Evolutionary conservation across 169 alveolate genomes (phyloP).

Genomic region (Cryptosporidium canis): DNA sequence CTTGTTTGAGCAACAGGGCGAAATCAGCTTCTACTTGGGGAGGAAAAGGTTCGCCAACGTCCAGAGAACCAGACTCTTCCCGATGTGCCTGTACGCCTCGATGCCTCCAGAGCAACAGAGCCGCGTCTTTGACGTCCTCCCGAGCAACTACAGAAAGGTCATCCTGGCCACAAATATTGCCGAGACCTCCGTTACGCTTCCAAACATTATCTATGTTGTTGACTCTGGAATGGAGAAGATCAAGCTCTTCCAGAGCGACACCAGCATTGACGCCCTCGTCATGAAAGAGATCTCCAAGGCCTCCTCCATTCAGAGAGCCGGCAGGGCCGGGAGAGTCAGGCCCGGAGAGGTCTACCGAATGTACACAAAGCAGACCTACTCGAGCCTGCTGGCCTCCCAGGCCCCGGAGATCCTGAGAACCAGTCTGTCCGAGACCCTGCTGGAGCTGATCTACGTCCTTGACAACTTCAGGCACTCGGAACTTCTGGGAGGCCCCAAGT

Average conservation of each 20-base stretch:
- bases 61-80: slow-evolving; percentile 66
- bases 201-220: slow-evolving; percentile 90
- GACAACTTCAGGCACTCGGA: slow-evolving; percentile 57
- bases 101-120: slow-evolving; percentile 85
- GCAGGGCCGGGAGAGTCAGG: slow-evolving; percentile 93
- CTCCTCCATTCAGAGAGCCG: slow-evolving; percentile 94
- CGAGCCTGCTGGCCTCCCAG: slow-evolving; percentile 75
- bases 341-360: slow-evolving; percentile 93
- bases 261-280: slow-evolving; percentile 86
- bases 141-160: slow-evolving; percentile 75
- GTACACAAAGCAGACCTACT: slow-evolving; percentile 87
- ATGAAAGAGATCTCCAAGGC: slow-evolving; percentile 89
- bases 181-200: slow-evolving; percentile 97
- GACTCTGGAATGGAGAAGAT: slow-evolving; percentile 93
- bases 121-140: slow-evolving; percentile 84
- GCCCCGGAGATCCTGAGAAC: slow-evolving; percentile 91
- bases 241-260: slow-evolving; percentile 83
- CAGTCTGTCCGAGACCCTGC: slow-evolving; percentile 87
- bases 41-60: slow-evolving; percentile 64
- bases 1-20: slow-evolving; percentile 32
- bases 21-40: slow-evolving; percentile 74
- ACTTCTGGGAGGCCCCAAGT: background rate
- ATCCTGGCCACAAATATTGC: slow-evolving; percentile 95
- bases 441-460: slow-evolving; percentile 90
- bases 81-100: slow-evolving; percentile 81